Conservation (phyloP, 2,329 filamentous ascomycete genomes). For the Hawksworthiomyces lignivorus region DNA sequence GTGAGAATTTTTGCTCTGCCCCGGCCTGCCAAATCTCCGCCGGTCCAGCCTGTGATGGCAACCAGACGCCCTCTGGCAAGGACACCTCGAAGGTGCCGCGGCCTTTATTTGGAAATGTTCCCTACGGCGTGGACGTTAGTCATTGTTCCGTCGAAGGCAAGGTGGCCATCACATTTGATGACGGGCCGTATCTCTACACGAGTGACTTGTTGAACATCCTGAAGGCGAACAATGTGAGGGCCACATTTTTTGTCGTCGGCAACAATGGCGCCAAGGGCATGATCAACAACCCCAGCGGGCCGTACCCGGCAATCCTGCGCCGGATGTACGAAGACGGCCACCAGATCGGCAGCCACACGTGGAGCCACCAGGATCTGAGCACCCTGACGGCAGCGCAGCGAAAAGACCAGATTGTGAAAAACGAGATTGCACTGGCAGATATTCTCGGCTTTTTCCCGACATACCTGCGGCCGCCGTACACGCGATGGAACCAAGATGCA, state of each 20-base stretch:
- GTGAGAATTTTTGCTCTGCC: constrained; percentile 17
- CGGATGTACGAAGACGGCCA: constrained; percentile 30
- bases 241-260: constrained; percentile 30
- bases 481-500: constrained; percentile 19
- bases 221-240: constrained; percentile 23
- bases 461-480: constrained; percentile 34
- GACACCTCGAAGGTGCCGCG: constrained; percentile 19
- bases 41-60: constrained; percentile 24
- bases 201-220: constrained; percentile 26
- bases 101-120: constrained; percentile 20
- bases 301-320: constrained; percentile 32
- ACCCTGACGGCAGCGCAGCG: constrained; percentile 20
- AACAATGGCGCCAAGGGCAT: constrained; percentile 26
- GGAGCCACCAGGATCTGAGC: constrained; percentile 30
- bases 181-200: constrained; percentile 29
- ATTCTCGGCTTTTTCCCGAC: constrained; percentile 32
- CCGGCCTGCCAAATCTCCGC: constrained; percentile 23
- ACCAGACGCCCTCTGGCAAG: constrained; percentile 19
- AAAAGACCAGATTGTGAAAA: constrained; percentile 27
- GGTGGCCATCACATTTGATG: constrained; percentile 31
- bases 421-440: constrained; percentile 30
- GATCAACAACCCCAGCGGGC: constrained; percentile 25
- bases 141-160: constrained; percentile 22
- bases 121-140: constrained; percentile 26
- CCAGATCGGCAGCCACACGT: constrained; percentile 34